These are phyloP conservation scores for Diaporthe humulicola DNA, from an alignment of 2,329 filamentous ascomycete genomes.

Conservation along the genomic window DNA sequence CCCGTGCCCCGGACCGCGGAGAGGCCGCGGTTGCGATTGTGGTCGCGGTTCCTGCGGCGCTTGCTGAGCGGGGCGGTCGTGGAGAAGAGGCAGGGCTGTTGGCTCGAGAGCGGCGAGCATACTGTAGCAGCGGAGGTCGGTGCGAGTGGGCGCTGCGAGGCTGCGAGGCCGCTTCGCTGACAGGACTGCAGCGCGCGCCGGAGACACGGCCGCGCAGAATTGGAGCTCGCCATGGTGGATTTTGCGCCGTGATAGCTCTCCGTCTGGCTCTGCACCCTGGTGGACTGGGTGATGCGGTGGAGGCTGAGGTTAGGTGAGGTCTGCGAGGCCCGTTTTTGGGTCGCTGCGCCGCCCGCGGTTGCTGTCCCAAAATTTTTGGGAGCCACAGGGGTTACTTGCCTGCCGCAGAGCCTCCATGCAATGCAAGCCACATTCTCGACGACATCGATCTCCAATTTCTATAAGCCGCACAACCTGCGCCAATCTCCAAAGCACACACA, in stretches of 20 bases:
- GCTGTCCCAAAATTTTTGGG: constrained; percentile 26
- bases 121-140: constrained; percentile 5
- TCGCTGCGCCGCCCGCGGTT: constrained; percentile 28
- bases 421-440: constrained; percentile 31
- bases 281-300: neutral
- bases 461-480: neutral
- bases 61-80: constrained; percentile 47
- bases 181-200: constrained; percentile 34
- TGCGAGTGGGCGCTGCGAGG: constrained; percentile 20
- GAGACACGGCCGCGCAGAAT: constrained; percentile 34
- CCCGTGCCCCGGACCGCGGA: constrained; percentile 86
- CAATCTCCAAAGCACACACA: neutral
- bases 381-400: constrained; percentile 12
- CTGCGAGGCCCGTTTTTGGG: constrained; percentile 1
- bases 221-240: constrained; percentile 34
- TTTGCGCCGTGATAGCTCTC: neutral
- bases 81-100: constrained; percentile 49
- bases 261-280: neutral
- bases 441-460: neutral
- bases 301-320: neutral
- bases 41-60: constrained; percentile 66
- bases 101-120: constrained; percentile 12
- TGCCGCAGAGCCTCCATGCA: constrained; percentile 34
- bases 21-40: constrained; percentile 84
- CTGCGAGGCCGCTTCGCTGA: constrained; percentile 32